Evolutionary conservation across 225 moss, liverwort and hornwort genomes (phyloP).

Genomic region (Marchantia paleacea): DNA sequence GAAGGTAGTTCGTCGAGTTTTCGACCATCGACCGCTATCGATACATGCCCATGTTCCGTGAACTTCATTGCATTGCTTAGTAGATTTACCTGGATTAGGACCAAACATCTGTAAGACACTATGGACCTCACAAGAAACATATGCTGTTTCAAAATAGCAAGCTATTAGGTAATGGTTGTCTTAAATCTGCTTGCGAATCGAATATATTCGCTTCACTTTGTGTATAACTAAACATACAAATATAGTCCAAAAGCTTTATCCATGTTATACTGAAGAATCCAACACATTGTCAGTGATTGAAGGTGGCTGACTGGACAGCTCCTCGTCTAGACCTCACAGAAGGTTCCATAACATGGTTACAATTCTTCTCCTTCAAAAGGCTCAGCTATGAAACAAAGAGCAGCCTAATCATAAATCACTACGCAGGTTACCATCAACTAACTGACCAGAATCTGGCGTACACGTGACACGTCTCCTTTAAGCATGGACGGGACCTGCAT

Average conservation of each 20-base stretch:
- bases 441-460: slow-evolving; percentile 36
- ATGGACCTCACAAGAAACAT: background rate
- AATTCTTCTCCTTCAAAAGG: no score
- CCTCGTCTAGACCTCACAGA: background rate
- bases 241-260: background rate
- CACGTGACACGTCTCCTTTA: slow-evolving; percentile 32
- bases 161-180: background rate
- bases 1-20: slow-evolving; percentile 9
- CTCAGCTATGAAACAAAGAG: no score
- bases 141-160: background rate
- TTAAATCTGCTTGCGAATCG: background rate
- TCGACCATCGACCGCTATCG: slow-evolving; percentile 25
- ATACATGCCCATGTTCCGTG: slow-evolving; percentile 29
- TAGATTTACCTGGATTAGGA: slow-evolving; percentile 30
- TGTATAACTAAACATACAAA: no score
- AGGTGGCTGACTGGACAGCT: background rate
- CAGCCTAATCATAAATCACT: background rate
- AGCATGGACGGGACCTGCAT: slow-evolving; percentile 32
- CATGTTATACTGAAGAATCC: background rate
- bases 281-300: background rate
- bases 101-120: background rate
- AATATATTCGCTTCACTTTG: no score
- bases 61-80: slow-evolving; percentile 42
- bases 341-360: no score
- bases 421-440: background rate